Base-by-base conservation (phyloP, 257 asterid species). In the Petunia secreta region DNA sequence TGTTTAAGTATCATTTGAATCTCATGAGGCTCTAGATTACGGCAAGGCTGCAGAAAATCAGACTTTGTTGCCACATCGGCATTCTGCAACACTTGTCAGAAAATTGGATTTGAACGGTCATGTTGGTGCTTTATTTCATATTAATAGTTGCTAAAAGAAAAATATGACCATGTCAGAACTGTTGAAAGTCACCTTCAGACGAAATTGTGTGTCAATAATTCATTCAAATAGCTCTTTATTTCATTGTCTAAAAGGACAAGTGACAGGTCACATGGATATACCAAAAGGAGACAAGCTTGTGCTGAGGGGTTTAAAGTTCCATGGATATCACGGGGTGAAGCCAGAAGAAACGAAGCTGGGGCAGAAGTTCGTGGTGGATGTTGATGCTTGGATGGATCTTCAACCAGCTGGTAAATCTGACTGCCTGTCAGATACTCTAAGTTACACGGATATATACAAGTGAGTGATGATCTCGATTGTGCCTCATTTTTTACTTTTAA, bases 341-440 rank as follows among this genome's bases (percentile, higher is more conserved):
- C 93, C 87, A 8, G 97, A 93, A 86, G 99, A 95, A 74, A 91
- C 83, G 84, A 90, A 79, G 77, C 86, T 93, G 75, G 98, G 99
- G 37, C 99, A 93, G 87, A 95, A 95, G 82, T 95, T 95, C 85
- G 40, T 90, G 86, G 82, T 95, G 46, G 99, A 95, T 68, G 85
- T 95, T 4, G 99, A 95, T 87, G 98, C 93, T 74, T 95, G 98
- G 97, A 92, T 85, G 92, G 97, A 93, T 91, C 97, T 95, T 78
- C 87, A 66, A 84, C 69, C 92, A 67, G 96, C 98, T 5, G 97
- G 97, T 16, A 77, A 65, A 8, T 95, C 99, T 62, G 99, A 95
- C 79, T 40, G 39, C 39, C 84, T 95, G 14, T 36, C 90, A 7
- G 99, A 95, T 80, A 92, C 98, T 62, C 40, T 93, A 84, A 95